Conservation (phyloP, 2,329 filamentous ascomycete genomes). For the Plectosphaerella plurivora region DNA sequence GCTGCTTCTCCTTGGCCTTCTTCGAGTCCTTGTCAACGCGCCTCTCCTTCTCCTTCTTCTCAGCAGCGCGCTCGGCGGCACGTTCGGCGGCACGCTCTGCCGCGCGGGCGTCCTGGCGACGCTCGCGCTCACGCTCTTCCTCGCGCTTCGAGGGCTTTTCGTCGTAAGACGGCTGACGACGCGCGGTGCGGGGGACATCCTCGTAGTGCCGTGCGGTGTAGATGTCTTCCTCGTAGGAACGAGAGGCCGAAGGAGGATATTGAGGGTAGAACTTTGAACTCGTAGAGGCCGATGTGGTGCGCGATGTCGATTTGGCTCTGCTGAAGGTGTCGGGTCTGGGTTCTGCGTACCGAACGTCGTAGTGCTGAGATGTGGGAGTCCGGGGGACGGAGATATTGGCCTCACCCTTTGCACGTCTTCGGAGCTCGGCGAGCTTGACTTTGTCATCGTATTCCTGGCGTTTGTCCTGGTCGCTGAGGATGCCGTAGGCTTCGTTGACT, state of each 20-base stretch:
- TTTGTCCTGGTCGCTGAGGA: constrained; percentile 73
- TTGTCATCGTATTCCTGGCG: constrained; percentile 75
- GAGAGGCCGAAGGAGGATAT: constrained; percentile 19
- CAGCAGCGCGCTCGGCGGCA: constrained; percentile 9
- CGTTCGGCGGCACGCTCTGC: constrained; percentile 14
- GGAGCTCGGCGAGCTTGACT: constrained; percentile 61
- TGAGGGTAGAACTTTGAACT: constrained; percentile 27
- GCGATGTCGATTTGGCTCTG: constrained; percentile 22
- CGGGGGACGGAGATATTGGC: constrained; percentile 39
- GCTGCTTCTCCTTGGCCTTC: constrained; percentile 30
- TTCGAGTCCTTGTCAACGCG: constrained; percentile 24
- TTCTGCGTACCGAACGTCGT: constrained; percentile 48
- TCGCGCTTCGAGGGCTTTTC: constrained; percentile 41
- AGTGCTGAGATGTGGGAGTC: constrained; percentile 24
- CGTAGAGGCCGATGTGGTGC: not conserved
- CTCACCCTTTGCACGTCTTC: constrained; percentile 36
- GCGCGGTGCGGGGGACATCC: constrained; percentile 28
- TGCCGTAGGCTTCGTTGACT: constrained; percentile 89
- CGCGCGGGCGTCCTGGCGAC: constrained; percentile 10
- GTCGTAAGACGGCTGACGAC: constrained; percentile 43
- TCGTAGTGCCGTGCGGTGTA: constrained; percentile 36
- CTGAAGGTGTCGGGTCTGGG: constrained; percentile 36
- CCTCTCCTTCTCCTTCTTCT: constrained; percentile 25
- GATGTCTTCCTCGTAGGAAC: constrained; percentile 45
- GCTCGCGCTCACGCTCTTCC: constrained; percentile 26